Percentiles rank a stretch among this genome's conserved stretches.
Evolutionary conservation across 495 filamentous ascomycete species (phyloP).

Genomic region (Lasiosphaeris hirsuta): DNA sequence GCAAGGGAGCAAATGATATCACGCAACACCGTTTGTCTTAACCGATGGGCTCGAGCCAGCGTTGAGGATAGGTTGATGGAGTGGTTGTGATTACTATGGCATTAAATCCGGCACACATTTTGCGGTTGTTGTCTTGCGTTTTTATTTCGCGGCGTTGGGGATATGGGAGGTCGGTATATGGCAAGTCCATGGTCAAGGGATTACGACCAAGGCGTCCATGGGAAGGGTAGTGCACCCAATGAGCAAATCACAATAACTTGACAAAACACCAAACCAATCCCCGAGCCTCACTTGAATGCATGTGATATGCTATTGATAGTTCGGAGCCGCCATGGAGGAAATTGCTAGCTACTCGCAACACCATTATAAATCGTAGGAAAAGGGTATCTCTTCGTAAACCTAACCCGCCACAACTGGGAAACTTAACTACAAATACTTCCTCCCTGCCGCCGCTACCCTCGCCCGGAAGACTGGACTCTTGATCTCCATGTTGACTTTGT

Average conservation of each 20-base stretch:
- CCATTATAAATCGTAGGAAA: neutral
- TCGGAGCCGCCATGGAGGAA: too few species aligned
- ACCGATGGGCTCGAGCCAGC: too few species aligned
- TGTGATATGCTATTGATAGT: too few species aligned
- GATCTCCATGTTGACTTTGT: slow-evolving; percentile 74
- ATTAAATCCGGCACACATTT: too few species aligned
- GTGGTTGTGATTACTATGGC: too few species aligned
- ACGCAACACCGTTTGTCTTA: neutral
- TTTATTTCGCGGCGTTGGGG: slow-evolving; percentile 11
- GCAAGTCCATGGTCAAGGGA: slow-evolving; percentile 14
- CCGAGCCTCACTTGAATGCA: too few species aligned
- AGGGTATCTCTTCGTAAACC: neutral
- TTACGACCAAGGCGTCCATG: slow-evolving; percentile 12
- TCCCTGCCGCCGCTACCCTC: slow-evolving; percentile 79
- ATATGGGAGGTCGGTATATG: slow-evolving; percentile 10
- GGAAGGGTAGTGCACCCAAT: slow-evolving; percentile 17
- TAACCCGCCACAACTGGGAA: neutral
- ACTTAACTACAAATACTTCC: slow-evolving; percentile 72
- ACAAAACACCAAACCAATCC: neutral
- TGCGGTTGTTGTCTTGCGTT: too few species aligned
- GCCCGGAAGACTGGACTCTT: slow-evolving; percentile 78
- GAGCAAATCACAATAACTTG: slow-evolving; percentile 11
- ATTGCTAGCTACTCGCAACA: too few species aligned
- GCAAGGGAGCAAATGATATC: neutral
- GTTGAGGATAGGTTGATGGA: too few species aligned